Base-by-base conservation (phyloP, 208 protist species). In the Endotrypanum monterogeii region DNA sequence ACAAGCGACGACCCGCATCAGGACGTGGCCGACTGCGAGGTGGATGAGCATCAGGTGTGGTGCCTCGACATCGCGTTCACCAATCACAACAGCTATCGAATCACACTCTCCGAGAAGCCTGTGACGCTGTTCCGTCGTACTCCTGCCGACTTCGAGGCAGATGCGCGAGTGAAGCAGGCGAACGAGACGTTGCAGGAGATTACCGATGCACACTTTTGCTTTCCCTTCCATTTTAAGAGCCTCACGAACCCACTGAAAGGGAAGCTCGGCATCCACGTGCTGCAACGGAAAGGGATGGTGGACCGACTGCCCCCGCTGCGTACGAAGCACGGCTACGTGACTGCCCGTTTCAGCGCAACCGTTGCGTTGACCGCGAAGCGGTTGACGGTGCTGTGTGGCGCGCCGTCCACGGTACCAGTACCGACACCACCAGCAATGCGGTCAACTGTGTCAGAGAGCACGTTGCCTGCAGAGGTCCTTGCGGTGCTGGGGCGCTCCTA, bases 11-110 rank as follows among this genome's bases (percentile, higher is more conserved):
- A 79, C 32, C 89, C 92, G 30, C 96, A 98, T 28, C 94, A 99
- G 81, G 92, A 98, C 77, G 94, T 99, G 5, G 94, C 92, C 39
- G 90, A 96, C 2, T 94, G 90, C 74, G 79, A 84, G 77, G 66
- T 97, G 35, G 83, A 76, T 32, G 73, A 84, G 51, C 83, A 89
- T 51, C 87, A 96, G 77, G 91, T 97, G 32, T 98, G 94, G 93
- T 92, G 83, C 41, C 79, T 98, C 37, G 94, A 98, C 78, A 83
- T 97, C 0, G 91, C 92, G 68, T 96, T 96, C 67, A 96, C 90
- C 20, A 97, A 94, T 75, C 78, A 82, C 48, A 52, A 81, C 67
- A 82, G 32, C 56, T 82, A 81, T 74, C 83, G 83, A 55, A 82
- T 85, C 50, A 79, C 74, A 2, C 85, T 80, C 28, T 63, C 79